Conservation (phyloP, 2,329 filamentous ascomycete genomes). For the Neoscytalidium dimidiatum region DNA sequence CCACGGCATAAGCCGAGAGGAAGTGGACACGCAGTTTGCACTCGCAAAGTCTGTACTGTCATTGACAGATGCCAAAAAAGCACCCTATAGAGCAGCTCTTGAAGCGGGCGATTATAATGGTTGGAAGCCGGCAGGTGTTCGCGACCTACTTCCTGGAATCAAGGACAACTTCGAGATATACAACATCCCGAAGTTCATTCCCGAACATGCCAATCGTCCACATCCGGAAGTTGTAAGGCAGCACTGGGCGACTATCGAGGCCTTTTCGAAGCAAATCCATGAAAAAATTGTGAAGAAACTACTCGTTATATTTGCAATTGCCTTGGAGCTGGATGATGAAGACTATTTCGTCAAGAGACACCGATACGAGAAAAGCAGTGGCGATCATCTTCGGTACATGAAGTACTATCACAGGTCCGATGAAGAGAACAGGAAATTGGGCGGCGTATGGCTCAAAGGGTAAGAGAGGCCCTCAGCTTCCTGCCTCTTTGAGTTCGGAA, state of each 20-base stretch:
- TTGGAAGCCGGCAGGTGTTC: neutral
- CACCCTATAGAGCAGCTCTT: neutral
- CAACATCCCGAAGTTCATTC: slow-evolving; percentile 38
- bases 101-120: neutral
- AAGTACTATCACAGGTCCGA: neutral
- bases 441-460: neutral
- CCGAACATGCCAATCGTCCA: slow-evolving; percentile 27
- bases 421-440: neutral
- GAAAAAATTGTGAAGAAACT: neutral
- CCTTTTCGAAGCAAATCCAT: slow-evolving; percentile 25
- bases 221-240: slow-evolving; percentile 20
- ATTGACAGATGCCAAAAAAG: neutral
- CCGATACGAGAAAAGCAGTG: neutral
- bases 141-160: neutral
- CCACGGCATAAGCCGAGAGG: neutral
- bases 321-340: neutral
- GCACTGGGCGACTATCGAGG: slow-evolving; percentile 22
- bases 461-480: neutral
- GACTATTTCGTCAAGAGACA: neutral
- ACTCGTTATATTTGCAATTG: neutral
- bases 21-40: neutral
- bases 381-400: neutral
- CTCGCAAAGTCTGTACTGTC: neutral
- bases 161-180: slow-evolving; percentile 32
- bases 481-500: neutral